Evolutionary conservation across 1,139 yeast genomes (phyloP).

Genomic region (Candida glucosophila): DNA sequence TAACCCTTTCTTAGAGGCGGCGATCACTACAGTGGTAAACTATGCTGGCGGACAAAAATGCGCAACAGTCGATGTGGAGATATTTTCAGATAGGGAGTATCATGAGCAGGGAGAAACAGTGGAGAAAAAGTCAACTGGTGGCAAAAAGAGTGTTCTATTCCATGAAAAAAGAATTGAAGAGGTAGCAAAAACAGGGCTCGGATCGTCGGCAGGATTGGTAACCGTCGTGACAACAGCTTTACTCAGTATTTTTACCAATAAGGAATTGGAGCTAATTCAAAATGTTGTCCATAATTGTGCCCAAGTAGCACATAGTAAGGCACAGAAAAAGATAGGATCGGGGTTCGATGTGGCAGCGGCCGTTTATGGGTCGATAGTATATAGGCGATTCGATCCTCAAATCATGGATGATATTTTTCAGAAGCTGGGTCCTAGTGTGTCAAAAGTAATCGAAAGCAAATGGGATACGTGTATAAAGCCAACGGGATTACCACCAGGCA

Average conservation of each 20-base stretch:
- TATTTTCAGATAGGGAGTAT: slow-evolving; percentile 83
- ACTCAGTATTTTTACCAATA: slow-evolving; percentile 34
- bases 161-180: slow-evolving; percentile 54
- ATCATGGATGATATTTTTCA: slow-evolving; percentile 38
- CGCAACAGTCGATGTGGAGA: slow-evolving; percentile 22
- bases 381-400: slow-evolving; percentile 59
- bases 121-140: slow-evolving; percentile 20
- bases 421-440: slow-evolving; percentile 3
- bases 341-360: slow-evolving; percentile 98
- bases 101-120: slow-evolving; percentile 61
- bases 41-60: slow-evolving; percentile 32
- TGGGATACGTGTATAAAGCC: slow-evolving; percentile 54
- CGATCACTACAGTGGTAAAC: slow-evolving; percentile 45
- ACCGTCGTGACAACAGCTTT: slow-evolving; percentile 72
- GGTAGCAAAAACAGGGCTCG: slow-evolving; percentile 90
- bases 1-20: slow-evolving; percentile 75
- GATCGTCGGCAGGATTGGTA: slow-evolving; percentile 92
- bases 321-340: slow-evolving; percentile 92
- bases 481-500: slow-evolving; percentile 58
- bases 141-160: slow-evolving; percentile 41
- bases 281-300: slow-evolving; percentile 67
- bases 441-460: slow-evolving; percentile 31
- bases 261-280: slow-evolving; percentile 8
- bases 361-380: slow-evolving; percentile 78
- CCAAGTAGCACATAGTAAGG: slow-evolving; percentile 85